Conservation (phyloP, 441 rosid species). For the Dalechampia spathulata region DNA sequence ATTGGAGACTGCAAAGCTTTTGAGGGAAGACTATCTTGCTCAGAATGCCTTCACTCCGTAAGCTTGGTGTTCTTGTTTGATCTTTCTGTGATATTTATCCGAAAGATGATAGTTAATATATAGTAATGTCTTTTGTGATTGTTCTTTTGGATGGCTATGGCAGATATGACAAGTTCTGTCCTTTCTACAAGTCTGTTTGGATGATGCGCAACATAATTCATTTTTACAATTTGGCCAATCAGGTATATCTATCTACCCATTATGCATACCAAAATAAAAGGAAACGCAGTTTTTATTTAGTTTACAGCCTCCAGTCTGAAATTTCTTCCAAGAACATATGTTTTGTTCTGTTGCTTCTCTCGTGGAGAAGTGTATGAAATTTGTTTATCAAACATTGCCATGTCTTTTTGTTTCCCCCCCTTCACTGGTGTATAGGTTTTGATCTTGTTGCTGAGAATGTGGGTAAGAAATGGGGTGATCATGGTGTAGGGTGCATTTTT, state of each 20-base stretch:
- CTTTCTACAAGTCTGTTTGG: constrained; percentile 99
- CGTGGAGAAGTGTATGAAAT: not conserved
- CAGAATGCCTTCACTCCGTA: constrained; percentile 98
- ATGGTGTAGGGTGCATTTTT: too few species aligned
- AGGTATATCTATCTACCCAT: constrained; percentile 35
- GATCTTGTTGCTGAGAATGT: too few species aligned
- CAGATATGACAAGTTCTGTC: constrained; percentile 97
- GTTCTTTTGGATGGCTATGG: constrained; percentile 15
- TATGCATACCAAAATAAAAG: not conserved
- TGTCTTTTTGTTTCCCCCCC: too few species aligned
- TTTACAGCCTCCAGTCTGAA: not conserved
- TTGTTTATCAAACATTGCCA: not conserved
- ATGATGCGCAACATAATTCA: constrained; percentile 99
- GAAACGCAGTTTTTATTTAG: not conserved
- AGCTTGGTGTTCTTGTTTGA: constrained; percentile 20
- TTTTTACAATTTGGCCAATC: constrained; percentile 93
- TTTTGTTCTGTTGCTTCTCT: not conserved
- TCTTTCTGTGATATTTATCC: not conserved
- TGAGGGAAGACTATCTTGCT: constrained; percentile 99
- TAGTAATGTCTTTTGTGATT: not conserved
- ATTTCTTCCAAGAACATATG: not conserved
- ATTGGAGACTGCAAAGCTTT: constrained; percentile 91
- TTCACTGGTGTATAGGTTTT: too few species aligned
- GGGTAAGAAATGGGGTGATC: too few species aligned
- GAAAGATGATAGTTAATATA: not conserved